Base-by-base conservation (phyloP, 106 monocot species). In the Agapanthus africanus region DNA sequence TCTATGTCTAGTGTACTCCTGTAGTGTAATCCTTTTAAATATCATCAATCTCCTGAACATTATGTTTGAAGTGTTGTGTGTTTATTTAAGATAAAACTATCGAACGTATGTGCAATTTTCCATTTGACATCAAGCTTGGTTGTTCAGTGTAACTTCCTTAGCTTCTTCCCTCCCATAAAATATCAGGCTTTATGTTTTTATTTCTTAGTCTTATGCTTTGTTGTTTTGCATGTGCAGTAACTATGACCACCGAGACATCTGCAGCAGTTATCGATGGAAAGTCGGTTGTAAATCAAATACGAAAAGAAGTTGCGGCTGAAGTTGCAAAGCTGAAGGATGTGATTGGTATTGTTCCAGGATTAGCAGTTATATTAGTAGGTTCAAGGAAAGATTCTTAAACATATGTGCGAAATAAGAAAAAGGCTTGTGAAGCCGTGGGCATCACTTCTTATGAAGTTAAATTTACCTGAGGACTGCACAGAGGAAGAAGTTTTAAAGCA, bases 381-480 rank as follows among this genome's bases (percentile, higher is more conserved):
- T 71, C 86, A 4, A 92, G 97, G 66, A 97, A 92, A 65, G 92
- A 97, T 59, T 97, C 97, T 27, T 89, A 92, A 68, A 92, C 92
- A 19, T 92, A 97, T 65, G 92, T 92, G 19, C 79, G 92, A 13
- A 97, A 97, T 75, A 97, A 97, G 77, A 89, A 90, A 73, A 97
- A 91, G 67, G 88, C 92, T 16, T 92, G 97, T 49, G 92, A 90
- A 66, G 80, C 47, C 27, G 97, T 85, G 22, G 92, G 97, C 37
- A 97, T 97, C 35, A 81, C 65, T 47, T 97, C 97, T 10, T 83
- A 80, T 64, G 97, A 97, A 81, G 86, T 70, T 51, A n/a, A 73
- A 81, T 84, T 79, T 97, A 41, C 89, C 92, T 16, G 97, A 92
- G 31, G 85, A 92, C 56, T 78, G 82, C 65, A 77, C 84, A 1